These are phyloP conservation scores for Trichosanthes cucumerina DNA, from an alignment of 306 rosid genomes.

Conservation along the genomic window DNA sequence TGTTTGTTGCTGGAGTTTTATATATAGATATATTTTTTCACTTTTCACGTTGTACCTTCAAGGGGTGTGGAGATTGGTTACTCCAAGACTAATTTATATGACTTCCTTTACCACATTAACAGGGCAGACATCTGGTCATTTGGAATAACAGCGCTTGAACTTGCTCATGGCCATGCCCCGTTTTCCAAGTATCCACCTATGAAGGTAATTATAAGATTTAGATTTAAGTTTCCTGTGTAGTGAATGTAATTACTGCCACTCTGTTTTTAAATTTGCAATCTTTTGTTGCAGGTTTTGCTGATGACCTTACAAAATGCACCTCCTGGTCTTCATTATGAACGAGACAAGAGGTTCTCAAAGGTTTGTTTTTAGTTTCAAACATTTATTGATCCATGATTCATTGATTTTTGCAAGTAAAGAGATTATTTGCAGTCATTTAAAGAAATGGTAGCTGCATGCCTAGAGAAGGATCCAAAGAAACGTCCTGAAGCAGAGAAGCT, in stretches of 20 bases:
- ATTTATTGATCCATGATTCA: slow-evolving; percentile 10
- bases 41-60: background rate
- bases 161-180: slow-evolving; percentile 99
- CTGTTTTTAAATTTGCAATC: slow-evolving; percentile 11
- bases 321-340: slow-evolving; percentile 95
- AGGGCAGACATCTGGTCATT: slow-evolving; percentile 98
- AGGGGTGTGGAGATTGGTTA: background rate
- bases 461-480: slow-evolving; percentile 97
- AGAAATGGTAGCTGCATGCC: slow-evolving; percentile 84
- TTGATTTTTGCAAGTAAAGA: slow-evolving; percentile 18
- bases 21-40: too few species aligned
- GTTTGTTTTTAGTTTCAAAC: slow-evolving; percentile 38
- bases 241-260: slow-evolving; percentile 6
- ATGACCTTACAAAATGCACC: slow-evolving; percentile 99
- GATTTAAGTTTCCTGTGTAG: background rate
- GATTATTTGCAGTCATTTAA: slow-evolving; percentile 64
- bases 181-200: slow-evolving; percentile 96
- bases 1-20: background rate
- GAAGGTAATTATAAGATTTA: slow-evolving; percentile 53
- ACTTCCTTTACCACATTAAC: slow-evolving; percentile 24
- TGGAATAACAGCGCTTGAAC: slow-evolving; percentile 99
- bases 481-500: slow-evolving; percentile 94
- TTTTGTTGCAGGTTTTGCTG: slow-evolving; percentile 65
- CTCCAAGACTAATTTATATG: background rate
- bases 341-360: slow-evolving; percentile 95